Base-by-base conservation (phyloP, 116 monocot genomes). In the Iris pallida region DNA sequence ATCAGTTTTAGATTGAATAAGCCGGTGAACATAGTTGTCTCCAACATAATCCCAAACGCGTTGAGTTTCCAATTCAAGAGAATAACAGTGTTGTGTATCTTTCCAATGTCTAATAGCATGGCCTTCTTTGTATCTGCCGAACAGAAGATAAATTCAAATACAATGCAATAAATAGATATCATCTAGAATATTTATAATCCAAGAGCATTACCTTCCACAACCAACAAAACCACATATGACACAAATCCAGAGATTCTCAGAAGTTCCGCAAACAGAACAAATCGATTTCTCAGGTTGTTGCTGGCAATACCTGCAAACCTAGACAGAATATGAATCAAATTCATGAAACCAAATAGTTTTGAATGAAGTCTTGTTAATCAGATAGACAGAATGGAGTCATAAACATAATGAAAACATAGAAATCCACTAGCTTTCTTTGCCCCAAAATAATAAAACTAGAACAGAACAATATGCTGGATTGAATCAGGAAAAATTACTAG, bases 251-350 rank as follows among this genome's bases (percentile, higher is more conserved):
- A 97, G 89, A 67, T 90, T 89, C 42, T 92, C 89, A 40, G 83
- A 76, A 45, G 78, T 85, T 47, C 87, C 85, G 54, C 97, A 97
- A 75, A 87, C 68, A 64, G 79, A 86, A 67, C 97, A 97, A 57
- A 68, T 85, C 20, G 92, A 89, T 80, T 89, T 88, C 55, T 91
- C 92, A 56, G 86, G 86, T 70, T 92, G 81, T 63, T 92, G 90
- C 63, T 97, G 97, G 79, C 96, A 96, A 71, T 92, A 92, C 77
- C 97, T 89, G 74, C 97, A 97, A 69, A 97, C 97, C 97, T 97
- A 57, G 59, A 68, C 53, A 46, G 64, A 6, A 64, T 47, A 57
- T 63, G 57, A 53, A 72, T 17, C 55, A 44, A 63, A 55, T 16
- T 16, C 53, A 45, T 45, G n/a, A 67, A 62, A 10, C 51, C 51